phyloP scores from a whole-genome alignment of 495 filamentous ascomycete species.

The Lepidopterella palustris region DNA sequence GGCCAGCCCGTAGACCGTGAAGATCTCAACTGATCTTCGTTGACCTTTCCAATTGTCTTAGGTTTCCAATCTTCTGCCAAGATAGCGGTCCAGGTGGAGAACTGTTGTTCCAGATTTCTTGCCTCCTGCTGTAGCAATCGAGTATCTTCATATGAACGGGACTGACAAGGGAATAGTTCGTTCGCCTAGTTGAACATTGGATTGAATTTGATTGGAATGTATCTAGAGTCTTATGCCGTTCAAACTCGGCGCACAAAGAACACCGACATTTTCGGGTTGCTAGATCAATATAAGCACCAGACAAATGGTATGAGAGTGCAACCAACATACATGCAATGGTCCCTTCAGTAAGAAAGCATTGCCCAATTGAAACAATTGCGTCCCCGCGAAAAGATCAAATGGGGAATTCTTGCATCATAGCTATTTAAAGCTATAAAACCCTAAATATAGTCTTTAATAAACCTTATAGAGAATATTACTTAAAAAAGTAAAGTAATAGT shows the following conservation, averaged over 20 bases:
- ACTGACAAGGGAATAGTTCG: neutral
- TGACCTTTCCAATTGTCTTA: neutral
- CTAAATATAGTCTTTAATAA: neutral
- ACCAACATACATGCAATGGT: neutral
- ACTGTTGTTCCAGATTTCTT: neutral
- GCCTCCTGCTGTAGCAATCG: neutral
- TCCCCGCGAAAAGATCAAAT: neutral
- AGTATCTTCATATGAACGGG: neutral
- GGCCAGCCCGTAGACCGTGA: neutral
- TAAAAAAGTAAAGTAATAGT: neutral
- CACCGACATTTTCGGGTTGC: neutral
- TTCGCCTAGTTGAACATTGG: neutral
- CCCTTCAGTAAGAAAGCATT: neutral
- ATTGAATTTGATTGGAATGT: neutral
- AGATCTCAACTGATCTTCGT: neutral
- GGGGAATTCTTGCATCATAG: neutral
- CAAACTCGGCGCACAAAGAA: neutral
- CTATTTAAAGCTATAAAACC: neutral
- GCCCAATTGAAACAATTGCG: neutral
- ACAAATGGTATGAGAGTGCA: neutral
- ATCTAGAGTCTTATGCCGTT: neutral
- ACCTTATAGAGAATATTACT: neutral
- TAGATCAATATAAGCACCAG: neutral
- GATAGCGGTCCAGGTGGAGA: neutral
- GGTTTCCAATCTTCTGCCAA: neutral